phyloP scores from a whole-genome alignment of 805 yeast genomes.

The Metschnikowia noctiluminum region DNA sequence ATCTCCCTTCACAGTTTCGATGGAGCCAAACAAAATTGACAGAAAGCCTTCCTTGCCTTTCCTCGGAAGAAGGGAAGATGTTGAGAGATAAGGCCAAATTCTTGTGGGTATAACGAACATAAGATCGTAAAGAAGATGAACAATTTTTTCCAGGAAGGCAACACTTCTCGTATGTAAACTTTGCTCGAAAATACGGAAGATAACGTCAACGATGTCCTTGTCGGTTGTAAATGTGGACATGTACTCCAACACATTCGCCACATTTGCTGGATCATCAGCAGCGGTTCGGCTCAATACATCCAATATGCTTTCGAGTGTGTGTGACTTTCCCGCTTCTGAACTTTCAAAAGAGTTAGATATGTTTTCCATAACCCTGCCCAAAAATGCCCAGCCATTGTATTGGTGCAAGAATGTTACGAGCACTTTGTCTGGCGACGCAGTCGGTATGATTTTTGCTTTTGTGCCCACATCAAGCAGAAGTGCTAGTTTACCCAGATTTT shows the following conservation, averaged over 20 bases:
- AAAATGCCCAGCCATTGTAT: slow-evolving; percentile 82
- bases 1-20: slow-evolving; percentile 67
- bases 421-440: slow-evolving; percentile 30
- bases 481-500: slow-evolving; percentile 44
- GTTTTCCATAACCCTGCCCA: slow-evolving; percentile 77
- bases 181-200: slow-evolving; percentile 66
- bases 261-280: slow-evolving; percentile 2
- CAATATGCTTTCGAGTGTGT: slow-evolving; percentile 40
- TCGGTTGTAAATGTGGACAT: slow-evolving; percentile 50
- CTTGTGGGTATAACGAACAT: slow-evolving; percentile 53
- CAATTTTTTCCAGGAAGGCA: slow-evolving; percentile 41
- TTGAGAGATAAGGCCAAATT: slow-evolving; percentile 76
- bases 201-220: slow-evolving; percentile 58
- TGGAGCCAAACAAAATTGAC: slow-evolving; percentile 59
- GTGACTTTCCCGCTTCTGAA: slow-evolving; percentile 36
- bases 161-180: slow-evolving; percentile 56
- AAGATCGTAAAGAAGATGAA: slow-evolving; percentile 49
- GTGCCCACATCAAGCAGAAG: slow-evolving; percentile 49
- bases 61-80: slow-evolving; percentile 61
- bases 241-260: slow-evolving; percentile 28
- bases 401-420: slow-evolving; percentile 65
- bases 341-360: slow-evolving; percentile 41
- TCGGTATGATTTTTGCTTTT: slow-evolving; percentile 65
- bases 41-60: slow-evolving; percentile 63
- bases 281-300: slow-evolving; percentile 42